Percentiles rank a stretch among this genome's conserved stretches.
Conservation (phyloP, 2,329 filamentous ascomycete genomes). For the Colletotrichum caudatum region DNA sequence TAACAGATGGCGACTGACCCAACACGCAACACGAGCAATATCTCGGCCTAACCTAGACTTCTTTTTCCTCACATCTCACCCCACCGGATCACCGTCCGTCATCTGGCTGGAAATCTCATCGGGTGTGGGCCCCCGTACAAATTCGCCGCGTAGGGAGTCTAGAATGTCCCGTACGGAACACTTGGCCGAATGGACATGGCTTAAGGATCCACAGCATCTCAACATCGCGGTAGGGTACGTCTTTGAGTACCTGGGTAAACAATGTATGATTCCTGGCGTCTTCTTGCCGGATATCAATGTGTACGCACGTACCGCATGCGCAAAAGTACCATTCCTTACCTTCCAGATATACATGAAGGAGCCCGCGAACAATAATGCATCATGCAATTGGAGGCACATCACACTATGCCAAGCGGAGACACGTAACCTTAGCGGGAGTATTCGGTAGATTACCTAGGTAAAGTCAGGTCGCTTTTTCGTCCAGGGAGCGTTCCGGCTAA, state of each 20-base stretch:
- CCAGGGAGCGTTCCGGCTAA: slow-evolving; percentile 39
- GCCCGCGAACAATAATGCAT: too few species aligned
- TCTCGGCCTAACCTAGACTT: neutral
- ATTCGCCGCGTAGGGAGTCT: neutral
- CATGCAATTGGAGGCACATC: slow-evolving; percentile 18
- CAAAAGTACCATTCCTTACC: neutral
- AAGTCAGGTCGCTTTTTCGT: slow-evolving; percentile 1
- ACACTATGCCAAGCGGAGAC: slow-evolving; percentile 25
- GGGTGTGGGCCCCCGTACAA: neutral
- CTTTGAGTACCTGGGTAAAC: neutral
- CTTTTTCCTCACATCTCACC: slow-evolving; percentile 14
- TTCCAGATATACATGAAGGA: neutral
- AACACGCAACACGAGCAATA: neutral
- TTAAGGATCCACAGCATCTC: slow-evolving; percentile 23
- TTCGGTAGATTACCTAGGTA: neutral
- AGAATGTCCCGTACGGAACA: slow-evolving; percentile 17
- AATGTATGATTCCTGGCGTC: slow-evolving; percentile 1
- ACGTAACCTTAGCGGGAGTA: slow-evolving; percentile 18
- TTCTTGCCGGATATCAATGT: neutral
- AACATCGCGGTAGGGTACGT: slow-evolving; percentile 5
- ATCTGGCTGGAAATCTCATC: slow-evolving; percentile 14
- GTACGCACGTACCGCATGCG: slow-evolving; percentile 12
- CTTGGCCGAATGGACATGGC: slow-evolving; percentile 14
- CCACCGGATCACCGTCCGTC: neutral
- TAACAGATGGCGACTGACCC: neutral